Evolutionary conservation across 179 eudicot species (phyloP), one percentile per base, ranked within the genome.

Genomic region (Beta corolliflora): DNA sequence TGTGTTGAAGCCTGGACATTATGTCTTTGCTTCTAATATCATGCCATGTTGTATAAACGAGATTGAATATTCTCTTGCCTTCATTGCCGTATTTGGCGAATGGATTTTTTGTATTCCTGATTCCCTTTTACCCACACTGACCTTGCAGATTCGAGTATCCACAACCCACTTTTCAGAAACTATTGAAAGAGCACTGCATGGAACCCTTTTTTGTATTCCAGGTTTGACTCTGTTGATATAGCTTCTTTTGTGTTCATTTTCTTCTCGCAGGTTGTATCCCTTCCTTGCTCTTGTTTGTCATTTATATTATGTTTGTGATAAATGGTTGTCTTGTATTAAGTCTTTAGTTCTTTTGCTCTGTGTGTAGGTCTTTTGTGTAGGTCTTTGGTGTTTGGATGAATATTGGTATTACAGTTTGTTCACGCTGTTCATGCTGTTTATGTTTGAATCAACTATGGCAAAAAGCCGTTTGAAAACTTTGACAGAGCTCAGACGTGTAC

Each of bases 361-460:
- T 83, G 71, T 60, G 82, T 81, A 97, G 99, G 99, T 97, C 79
- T 97, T 97, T 88, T 96, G 98, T 77, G 99, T 97, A 81, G 98
- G 99, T 65, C 91, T 97, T 41, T 97, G 99, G 99, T 97, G 99
- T 83, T 90, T 97, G 89, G 99, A 97, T 85, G 99, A 94, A 69
- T 97, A 80, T 84, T 97, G 99, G 99, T 97, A 97, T 81, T 97
- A 94, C 85, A 97, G 99, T 86, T 85, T 97, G 85, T 97, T 94
- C 90, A 97, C 99, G 41, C 80, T 97, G 48, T 92, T 92, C 79
- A 95, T 95, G 99, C 92, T 95, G 81, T 93, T 96, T 82, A 89
- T 97, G 91, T 97, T 97, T 79, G 99, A 97, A 89, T 97, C 98
- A 71, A 97, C 99, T 70, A 97, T 97, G 99, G 99, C 97, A 70